A percentile compares a stretch with the other conserved stretches of the same genome.
phyloP scores from a whole-genome alignment of 495 filamentous ascomycete species.

The Amorphotheca resinae region DNA sequence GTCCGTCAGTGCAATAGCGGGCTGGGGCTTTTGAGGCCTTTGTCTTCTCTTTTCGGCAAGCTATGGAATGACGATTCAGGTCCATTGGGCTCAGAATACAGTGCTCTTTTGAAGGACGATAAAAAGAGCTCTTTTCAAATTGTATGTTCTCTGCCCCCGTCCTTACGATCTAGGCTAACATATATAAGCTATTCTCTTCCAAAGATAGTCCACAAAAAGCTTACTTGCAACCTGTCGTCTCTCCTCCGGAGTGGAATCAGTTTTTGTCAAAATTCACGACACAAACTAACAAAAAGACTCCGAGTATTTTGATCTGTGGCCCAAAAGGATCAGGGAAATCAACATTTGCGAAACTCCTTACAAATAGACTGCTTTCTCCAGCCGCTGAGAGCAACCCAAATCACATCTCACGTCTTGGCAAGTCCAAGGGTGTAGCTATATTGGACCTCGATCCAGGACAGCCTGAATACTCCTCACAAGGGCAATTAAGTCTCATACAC shows the following conservation, averaged over 20 bases:
- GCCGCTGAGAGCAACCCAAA: conserved; percentile 19
- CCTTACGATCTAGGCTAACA: not conserved
- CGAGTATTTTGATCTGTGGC: conserved; percentile 53
- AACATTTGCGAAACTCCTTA: conserved; percentile 64
- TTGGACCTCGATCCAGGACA: conserved; percentile 79
- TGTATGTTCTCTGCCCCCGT: not conserved
- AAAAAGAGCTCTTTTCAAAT: conserved; percentile 11
- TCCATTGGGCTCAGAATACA: conserved; percentile 6
- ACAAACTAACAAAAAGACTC: conserved; percentile 29
- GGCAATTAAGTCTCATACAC: conserved; percentile 60
- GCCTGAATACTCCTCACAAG: conserved; percentile 68
- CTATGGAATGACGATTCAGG: conserved; percentile 55
- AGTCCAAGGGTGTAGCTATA: conserved; percentile 36
- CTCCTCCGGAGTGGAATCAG: conserved; percentile 54
- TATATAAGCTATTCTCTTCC: conserved; percentile 32
- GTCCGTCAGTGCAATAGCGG: conserved; percentile 38
- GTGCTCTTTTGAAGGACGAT: not conserved
- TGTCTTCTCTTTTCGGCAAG: conserved; percentile 58
- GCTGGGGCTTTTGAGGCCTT: conserved; percentile 41
- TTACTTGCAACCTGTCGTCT: conserved; percentile 46
- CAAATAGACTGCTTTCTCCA: conserved; percentile 57
- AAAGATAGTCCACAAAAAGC: conserved; percentile 29
- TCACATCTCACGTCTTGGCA: conserved; percentile 13
- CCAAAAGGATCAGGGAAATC: conserved; percentile 82
- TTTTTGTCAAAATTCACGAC: conserved; percentile 27